These are phyloP conservation scores for Amanita rimosa DNA, from an alignment of 768 basidiomycete genomes.

Conservation along the genomic window DNA sequence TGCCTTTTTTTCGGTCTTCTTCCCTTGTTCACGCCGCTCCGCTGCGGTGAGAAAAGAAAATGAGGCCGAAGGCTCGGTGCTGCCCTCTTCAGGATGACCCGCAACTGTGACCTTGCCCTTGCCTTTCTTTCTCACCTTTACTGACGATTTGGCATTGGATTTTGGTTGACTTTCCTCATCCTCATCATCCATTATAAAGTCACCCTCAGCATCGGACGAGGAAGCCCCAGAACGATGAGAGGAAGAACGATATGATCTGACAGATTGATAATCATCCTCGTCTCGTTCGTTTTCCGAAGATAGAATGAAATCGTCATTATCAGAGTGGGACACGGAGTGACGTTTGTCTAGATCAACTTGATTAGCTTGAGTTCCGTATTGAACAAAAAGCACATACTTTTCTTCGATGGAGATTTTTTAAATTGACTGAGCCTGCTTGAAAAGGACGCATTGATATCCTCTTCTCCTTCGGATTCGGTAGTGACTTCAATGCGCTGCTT, in stretches of 20 bases:
- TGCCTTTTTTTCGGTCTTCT: constrained; percentile 76
- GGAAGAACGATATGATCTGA: constrained; percentile 39
- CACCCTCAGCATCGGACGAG: constrained; percentile 24
- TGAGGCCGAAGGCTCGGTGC: constrained; percentile 12
- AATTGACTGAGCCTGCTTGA: constrained; percentile 51
- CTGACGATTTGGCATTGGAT: constrained; percentile 35
- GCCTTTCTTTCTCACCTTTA: constrained; percentile 29
- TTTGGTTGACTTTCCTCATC: constrained; percentile 45
- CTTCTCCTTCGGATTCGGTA: constrained; percentile 40
- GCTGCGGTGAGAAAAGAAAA: constrained; percentile 70
- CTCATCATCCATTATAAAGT: constrained; percentile 55
- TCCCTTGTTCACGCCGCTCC: constrained; percentile 61
- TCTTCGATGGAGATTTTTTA: constrained; percentile 50
- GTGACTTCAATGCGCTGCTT: constrained; percentile 55
- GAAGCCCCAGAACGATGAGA: constrained; percentile 25
- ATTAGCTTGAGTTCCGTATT: neutral
- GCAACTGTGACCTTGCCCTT: constrained; percentile 16
- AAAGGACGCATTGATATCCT: constrained; percentile 32
- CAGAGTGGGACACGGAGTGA: constrained; percentile 24
- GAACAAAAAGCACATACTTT: constrained; percentile 23
- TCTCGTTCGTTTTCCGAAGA: constrained; percentile 38
- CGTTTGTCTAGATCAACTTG: constrained; percentile 25
- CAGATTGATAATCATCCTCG: constrained; percentile 40
- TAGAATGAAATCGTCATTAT: constrained; percentile 67
- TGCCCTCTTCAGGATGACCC: constrained; percentile 12